Percentiles rank a stretch among this genome's conserved stretches.
phyloP scores from a whole-genome alignment of 2,329 filamentous ascomycete genomes.

The Hymenoscyphus fructigenus region DNA sequence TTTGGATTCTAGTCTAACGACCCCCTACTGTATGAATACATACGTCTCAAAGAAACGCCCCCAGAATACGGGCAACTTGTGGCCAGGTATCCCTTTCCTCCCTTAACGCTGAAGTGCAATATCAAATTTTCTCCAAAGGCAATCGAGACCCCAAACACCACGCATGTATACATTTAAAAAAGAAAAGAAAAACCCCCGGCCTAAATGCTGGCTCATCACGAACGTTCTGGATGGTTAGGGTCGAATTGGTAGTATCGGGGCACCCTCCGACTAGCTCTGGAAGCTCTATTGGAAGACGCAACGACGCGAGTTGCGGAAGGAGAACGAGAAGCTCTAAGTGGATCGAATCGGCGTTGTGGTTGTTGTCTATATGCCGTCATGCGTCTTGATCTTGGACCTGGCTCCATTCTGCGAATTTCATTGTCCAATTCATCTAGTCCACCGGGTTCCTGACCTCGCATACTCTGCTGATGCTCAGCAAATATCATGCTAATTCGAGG shows the following conservation, averaged over 20 bases:
- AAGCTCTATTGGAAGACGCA: conserved; percentile 24
- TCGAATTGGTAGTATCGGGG: conserved; percentile 21
- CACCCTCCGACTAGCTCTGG: conserved; percentile 16
- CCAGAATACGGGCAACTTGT: neutral
- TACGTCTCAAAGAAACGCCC: neutral
- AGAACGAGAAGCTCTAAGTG: conserved; percentile 28
- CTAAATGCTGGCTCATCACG: neutral
- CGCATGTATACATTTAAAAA: conserved; percentile 1
- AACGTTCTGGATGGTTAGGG: neutral
- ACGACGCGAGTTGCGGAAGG: conserved; percentile 29
- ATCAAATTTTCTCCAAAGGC: neutral
- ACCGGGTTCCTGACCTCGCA: conserved; percentile 22
- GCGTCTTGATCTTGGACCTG: conserved; percentile 23
- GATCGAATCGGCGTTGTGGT: conserved; percentile 25
- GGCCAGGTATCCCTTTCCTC: neutral
- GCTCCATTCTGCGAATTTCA: conserved; percentile 21
- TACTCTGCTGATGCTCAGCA: conserved; percentile 33
- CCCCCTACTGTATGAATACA: neutral
- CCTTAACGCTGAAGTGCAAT: conserved; percentile 1
- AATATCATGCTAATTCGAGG: conserved; percentile 36
- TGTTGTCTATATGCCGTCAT: conserved; percentile 26
- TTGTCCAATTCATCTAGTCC: conserved; percentile 21
- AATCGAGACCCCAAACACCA: neutral
- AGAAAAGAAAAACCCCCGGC: neutral
- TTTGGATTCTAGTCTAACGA: too few species aligned